Percentiles rank a stretch among this genome's conserved stretches.
Conservation (phyloP, 805 yeast genomes). For the Vanderwaltozyma polyspora region DNA sequence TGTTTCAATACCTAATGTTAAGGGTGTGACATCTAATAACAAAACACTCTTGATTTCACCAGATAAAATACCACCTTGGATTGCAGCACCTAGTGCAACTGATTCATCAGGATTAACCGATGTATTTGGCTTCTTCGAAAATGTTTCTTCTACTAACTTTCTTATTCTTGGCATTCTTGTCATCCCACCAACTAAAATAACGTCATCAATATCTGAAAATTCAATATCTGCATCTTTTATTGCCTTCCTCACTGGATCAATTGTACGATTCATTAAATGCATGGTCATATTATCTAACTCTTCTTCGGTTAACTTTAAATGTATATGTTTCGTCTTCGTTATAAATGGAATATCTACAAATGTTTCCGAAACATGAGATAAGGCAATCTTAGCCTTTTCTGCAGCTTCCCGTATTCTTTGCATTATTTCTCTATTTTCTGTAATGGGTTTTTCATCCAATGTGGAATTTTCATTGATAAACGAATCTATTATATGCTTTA, state of each 20-base stretch:
- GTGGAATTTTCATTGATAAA: conserved; percentile 43
- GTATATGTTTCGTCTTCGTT: conserved; percentile 48
- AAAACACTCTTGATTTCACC: conserved; percentile 76
- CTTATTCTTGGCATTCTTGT: conserved; percentile 80
- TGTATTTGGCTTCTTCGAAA: conserved; percentile 56
- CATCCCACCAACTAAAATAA: conserved; percentile 80
- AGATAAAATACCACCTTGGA: conserved; percentile 76
- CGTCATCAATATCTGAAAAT: conserved; percentile 58
- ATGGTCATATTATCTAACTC: conserved; percentile 58
- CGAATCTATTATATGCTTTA: conserved; percentile 43
- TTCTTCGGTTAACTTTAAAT: conserved; percentile 47
- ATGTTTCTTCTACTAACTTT: conserved; percentile 45
- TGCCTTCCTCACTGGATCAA: conserved; percentile 65
- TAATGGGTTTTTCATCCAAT: conserved; percentile 28
- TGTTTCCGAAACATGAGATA: conserved; percentile 53
- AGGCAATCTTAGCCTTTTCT: conserved; percentile 64
- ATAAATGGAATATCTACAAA: conserved; percentile 63
- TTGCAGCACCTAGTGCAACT: conserved; percentile 85
- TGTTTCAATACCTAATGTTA: conserved; percentile 74
- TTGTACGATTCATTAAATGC: conserved; percentile 54
- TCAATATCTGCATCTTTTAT: conserved; percentile 61
- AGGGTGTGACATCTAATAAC: conserved; percentile 70
- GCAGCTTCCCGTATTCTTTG: conserved; percentile 74
- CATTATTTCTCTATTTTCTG: conserved; percentile 43
- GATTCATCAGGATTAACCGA: conserved; percentile 85